Evolutionary conservation across 2,329 filamentous ascomycete species (phyloP), one percentile per base, ranked within the genome.

Genomic region (Penicillium sp.): DNA sequence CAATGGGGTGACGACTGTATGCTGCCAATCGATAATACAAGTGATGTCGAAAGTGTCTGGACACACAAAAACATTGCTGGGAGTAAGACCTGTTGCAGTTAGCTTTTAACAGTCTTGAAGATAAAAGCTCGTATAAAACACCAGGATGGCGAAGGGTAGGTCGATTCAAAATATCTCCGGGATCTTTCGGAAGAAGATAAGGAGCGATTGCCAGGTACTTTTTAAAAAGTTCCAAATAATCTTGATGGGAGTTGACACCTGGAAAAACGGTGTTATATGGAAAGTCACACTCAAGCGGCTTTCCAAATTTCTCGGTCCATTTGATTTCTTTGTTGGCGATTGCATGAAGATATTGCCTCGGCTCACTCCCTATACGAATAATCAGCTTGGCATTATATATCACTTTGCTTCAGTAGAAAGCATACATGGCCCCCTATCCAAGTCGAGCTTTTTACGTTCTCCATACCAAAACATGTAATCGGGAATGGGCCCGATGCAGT

Each of bases 401-500:
- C 22, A 22, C 31, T 39, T 37, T 14, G n/a, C 22, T 35, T 35
- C n/a, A 31, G 24, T 16, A 48, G n/a, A 20, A 20, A 20, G 40
- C 62, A 58, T 61, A 68, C 66, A 68, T 32, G 64, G 67, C 22
- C 66, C 65, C 35, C 59, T 54, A 53, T 66, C 50, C 5, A 66
- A 3, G 11, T 64, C 52, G 24, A 66, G 38, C 13, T 63, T 44
- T 0, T 55, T 54, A 39, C 60, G 58, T 51, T 63, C 47, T 2
- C 63, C 63, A 58, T 64, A 62, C 64, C 63, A 69, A 53, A 69
- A 68, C 66, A 66, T 68, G 42, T 68, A 67, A 56, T 69, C 66
- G 1, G 60, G 56, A 16, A 50, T 59, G 8, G 61, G 63, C n/a
- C 63, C 61, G 26, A 66, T 65, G 45, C 59, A 65, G 44, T 57